Percentiles rank a stretch among this genome's conserved stretches.
Evolutionary conservation across 1,284 basidiomycete genomes (phyloP).

Genomic region (Peniophora sp.): DNA sequence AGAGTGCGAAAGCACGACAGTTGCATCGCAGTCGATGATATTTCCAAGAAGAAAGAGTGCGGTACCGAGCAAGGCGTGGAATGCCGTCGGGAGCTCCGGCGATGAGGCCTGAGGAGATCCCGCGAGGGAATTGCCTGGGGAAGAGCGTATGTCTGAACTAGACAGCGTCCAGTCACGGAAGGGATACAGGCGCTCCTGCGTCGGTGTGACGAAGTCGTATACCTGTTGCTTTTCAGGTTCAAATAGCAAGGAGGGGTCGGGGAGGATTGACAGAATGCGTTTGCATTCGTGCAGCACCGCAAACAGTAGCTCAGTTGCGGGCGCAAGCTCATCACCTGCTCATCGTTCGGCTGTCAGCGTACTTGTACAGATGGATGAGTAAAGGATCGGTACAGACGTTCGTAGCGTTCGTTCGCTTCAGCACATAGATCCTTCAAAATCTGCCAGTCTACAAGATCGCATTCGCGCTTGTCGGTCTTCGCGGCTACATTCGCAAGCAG

Average conservation of each 20-base stretch:
- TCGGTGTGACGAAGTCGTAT: not conserved
- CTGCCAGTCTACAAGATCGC: conserved; percentile 51
- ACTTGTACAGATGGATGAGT: too few species aligned
- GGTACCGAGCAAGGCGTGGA: conserved; percentile 56
- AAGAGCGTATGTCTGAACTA: not conserved
- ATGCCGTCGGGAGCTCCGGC: conserved; percentile 48
- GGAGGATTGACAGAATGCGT: conserved; percentile 42
- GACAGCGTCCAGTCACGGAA: conserved; percentile 4
- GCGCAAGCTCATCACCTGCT: conserved; percentile 35
- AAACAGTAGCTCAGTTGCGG: conserved; percentile 46
- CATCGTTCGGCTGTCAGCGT: conserved; percentile 6
- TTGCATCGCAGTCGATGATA: conserved; percentile 41
- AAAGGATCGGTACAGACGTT: conserved; percentile 31
- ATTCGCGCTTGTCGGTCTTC: conserved; percentile 15
- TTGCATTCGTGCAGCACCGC: conserved; percentile 62
- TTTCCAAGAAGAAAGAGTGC: conserved; percentile 55
- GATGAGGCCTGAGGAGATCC: conserved; percentile 1
- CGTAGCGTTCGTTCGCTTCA: conserved; percentile 47
- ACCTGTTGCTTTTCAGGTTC: conserved; percentile 2
- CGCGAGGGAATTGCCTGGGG: not conserved
- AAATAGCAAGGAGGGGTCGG: conserved; percentile 48
- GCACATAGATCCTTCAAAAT: conserved; percentile 55
- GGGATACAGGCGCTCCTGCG: conserved; percentile 12
- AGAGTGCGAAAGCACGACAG: conserved; percentile 35
- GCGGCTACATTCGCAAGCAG: conserved; percentile 2